Conservation (phyloP, 495 filamentous ascomycete genomes). For the Terfezia boudieri region DNA sequence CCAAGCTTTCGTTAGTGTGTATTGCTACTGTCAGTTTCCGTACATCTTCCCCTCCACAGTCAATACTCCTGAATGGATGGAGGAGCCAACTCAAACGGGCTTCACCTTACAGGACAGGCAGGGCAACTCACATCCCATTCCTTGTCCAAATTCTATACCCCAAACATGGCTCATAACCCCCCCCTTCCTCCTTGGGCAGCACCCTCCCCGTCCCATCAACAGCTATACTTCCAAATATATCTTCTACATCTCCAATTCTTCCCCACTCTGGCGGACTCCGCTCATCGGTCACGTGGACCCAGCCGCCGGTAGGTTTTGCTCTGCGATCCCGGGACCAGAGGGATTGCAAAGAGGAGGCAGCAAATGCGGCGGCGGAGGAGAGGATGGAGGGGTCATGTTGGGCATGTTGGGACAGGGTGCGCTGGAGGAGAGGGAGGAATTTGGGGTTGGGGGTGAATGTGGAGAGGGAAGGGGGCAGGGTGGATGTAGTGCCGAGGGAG, state of each 20-base stretch:
- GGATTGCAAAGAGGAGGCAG: conserved; percentile 48
- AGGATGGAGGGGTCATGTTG: conserved; percentile 46
- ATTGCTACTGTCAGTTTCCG: conserved; percentile 2
- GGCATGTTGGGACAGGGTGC: conserved; percentile 47
- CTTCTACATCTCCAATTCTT: conserved; percentile 70
- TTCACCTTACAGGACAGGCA: too few species aligned
- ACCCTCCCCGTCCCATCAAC: conserved; percentile 60
- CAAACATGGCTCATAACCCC: conserved; percentile 35
- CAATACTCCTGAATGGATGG: neutral
- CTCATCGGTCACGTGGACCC: conserved; percentile 67
- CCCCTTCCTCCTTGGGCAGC: conserved; percentile 8
- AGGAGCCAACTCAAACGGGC: too few species aligned
- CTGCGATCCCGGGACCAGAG: conserved; percentile 42
- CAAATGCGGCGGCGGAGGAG: conserved; percentile 57
- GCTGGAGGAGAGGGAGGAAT: conserved; percentile 55
- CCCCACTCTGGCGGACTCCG: conserved; percentile 77
- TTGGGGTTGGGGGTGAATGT: conserved; percentile 54
- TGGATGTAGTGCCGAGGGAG: conserved; percentile 51
- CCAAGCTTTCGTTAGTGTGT: neutral
- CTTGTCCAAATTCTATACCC: conserved; percentile 46
- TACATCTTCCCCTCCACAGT: conserved; percentile 1
- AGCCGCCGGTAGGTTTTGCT: conserved; percentile 51
- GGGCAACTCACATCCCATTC: conserved; percentile 42
- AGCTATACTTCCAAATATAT: conserved; percentile 84
- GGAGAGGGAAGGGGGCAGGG: conserved; percentile 52